Conservation (phyloP, 163 green algal species). For the Chlamydomonas reinhardtii region DNA sequence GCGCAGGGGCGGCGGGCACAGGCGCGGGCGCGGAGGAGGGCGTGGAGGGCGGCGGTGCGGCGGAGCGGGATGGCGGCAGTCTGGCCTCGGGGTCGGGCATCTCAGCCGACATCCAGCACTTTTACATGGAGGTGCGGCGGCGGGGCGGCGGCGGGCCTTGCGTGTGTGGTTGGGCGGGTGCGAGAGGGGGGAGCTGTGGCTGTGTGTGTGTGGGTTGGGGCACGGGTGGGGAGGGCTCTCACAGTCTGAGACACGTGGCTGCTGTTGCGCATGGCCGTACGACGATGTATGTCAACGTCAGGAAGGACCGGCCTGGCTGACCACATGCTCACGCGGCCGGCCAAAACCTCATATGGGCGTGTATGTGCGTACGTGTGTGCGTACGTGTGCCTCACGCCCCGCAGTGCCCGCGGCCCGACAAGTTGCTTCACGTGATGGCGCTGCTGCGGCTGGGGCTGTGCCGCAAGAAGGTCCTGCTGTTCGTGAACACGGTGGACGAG, state of each 20-base stretch:
- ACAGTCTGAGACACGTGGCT: too few species aligned
- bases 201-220: too few species aligned
- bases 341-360: too few species aligned
- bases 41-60: not conserved
- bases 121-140: constrained; percentile 50
- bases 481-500: constrained; percentile 90
- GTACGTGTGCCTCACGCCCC: too few species aligned
- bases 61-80: constrained; percentile 18
- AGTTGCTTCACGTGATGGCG: constrained; percentile 84
- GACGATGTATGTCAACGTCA: too few species aligned
- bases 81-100: constrained; percentile 48
- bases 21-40: not conserved
- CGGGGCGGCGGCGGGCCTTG: not conserved
- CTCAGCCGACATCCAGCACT: constrained; percentile 76
- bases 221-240: too few species aligned
- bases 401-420: constrained; percentile 66
- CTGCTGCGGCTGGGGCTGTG: constrained; percentile 89
- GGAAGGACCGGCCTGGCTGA: too few species aligned
- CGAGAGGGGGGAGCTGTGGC: too few species aligned
- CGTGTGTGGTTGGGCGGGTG: not conserved
- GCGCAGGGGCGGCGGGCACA: not conserved
- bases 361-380: too few species aligned
- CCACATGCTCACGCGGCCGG: too few species aligned
- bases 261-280: too few species aligned
- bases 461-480: constrained; percentile 88